Percentiles rank a stretch among this genome's conserved stretches.
Conservation (phyloP, 345 rosid species). For the Conringia planisiliqua region DNA sequence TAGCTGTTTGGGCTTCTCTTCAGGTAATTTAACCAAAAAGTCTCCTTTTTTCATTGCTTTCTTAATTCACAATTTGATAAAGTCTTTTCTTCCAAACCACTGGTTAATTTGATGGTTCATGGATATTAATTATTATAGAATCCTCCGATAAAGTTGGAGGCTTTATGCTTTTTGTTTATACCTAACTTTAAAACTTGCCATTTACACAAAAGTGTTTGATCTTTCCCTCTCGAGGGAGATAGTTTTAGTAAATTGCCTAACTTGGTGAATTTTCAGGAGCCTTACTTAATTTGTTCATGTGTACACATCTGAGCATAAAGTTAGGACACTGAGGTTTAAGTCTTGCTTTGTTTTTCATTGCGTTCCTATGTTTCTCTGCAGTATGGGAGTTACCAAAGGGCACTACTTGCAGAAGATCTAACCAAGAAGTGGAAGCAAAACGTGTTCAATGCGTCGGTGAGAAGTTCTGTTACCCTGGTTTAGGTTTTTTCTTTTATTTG, state of each 20-base stretch:
- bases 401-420: conserved; percentile 67
- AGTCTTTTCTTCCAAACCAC: neutral
- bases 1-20: conserved; percentile 87
- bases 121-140: neutral
- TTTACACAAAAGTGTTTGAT: neutral
- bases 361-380: conserved; percentile 29
- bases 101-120: neutral
- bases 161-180: conserved; percentile 21
- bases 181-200: conserved; percentile 1
- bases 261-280: neutral
- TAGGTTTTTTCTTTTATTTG: neutral
- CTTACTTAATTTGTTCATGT: neutral
- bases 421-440: conserved; percentile 78
- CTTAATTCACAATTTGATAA: neutral
- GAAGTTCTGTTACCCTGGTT: neutral
- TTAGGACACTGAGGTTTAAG: neutral
- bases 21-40: conserved; percentile 45
- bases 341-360: neutral
- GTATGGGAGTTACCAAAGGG: conserved; percentile 74
- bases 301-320: neutral
- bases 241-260: neutral
- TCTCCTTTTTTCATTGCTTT: neutral
- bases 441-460: conserved; percentile 57
- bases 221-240: neutral
- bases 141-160: conserved; percentile 22